Evolutionary conservation across 345 rosid genomes (phyloP).

Genomic region (Euphorbia tirucalli): DNA sequence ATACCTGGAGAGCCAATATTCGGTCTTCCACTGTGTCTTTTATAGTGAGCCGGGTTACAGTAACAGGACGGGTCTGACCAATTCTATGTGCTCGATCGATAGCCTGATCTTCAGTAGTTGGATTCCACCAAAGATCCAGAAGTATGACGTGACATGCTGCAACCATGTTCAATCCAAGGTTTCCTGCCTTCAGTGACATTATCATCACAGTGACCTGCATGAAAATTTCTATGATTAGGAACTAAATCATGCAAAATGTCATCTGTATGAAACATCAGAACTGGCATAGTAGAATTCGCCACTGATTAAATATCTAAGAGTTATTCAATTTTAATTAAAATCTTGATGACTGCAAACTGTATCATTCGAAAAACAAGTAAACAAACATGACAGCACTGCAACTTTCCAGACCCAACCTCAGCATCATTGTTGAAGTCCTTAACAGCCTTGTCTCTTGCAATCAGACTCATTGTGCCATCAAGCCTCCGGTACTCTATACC

Average conservation of each 20-base stretch:
- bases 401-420: conserved; percentile 43
- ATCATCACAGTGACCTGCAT: conserved; percentile 79
- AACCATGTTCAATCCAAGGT: conserved; percentile 94
- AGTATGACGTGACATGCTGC: conserved; percentile 95
- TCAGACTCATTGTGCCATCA: conserved; percentile 82
- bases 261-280: neutral
- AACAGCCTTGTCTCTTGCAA: conserved; percentile 77
- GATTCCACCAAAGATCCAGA: conserved; percentile 99
- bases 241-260: neutral
- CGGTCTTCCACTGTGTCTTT: conserved; percentile 86
- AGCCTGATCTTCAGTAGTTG: conserved; percentile 96
- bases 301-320: neutral
- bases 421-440: conserved; percentile 78
- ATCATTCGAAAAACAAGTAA: neutral
- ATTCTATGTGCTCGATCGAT: conserved; percentile 96
- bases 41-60: conserved; percentile 81
- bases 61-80: conserved; percentile 95
- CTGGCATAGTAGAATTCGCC: neutral
- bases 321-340: neutral
- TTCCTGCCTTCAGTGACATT: conserved; percentile 97
- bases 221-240: conserved; percentile 11
- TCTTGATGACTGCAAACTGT: neutral
- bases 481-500: conserved; percentile 70
- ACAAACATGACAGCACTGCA: no score
- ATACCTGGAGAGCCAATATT: conserved; percentile 85